Evolutionary conservation across 2,329 filamentous ascomycete genomes (phyloP).

Genomic region (Xylaria sp.): DNA sequence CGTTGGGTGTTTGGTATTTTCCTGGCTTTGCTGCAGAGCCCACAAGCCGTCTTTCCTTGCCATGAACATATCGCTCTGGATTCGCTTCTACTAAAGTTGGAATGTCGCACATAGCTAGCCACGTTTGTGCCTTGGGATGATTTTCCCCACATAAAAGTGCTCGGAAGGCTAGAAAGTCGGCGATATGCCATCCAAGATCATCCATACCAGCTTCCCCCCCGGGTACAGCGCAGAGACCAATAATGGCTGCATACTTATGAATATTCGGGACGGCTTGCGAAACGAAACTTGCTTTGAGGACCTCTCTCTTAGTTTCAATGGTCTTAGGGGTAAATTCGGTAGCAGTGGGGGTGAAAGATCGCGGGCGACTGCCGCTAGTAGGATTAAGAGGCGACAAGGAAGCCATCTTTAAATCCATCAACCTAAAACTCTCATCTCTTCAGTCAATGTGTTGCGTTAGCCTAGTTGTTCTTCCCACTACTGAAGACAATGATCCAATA

Average conservation of each 20-base stretch:
- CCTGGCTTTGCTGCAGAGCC: conserved; percentile 22
- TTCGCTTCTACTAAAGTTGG: conserved; percentile 34
- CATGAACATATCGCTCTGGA: conserved; percentile 44
- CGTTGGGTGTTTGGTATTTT: not conserved
- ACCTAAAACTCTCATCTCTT: not conserved
- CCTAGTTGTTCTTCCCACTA: not conserved
- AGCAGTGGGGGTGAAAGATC: conserved; percentile 25
- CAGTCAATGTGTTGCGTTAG: not conserved
- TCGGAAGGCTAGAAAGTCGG: conserved; percentile 49
- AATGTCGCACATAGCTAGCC: conserved; percentile 46
- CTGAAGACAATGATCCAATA: not conserved
- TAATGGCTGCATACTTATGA: conserved; percentile 34
- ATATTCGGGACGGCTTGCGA: conserved; percentile 43
- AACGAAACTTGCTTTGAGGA: conserved; percentile 40
- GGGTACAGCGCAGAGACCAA: conserved; percentile 48
- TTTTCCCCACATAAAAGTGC: conserved; percentile 42
- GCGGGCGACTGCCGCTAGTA: not conserved
- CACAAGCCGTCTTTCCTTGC: conserved; percentile 43
- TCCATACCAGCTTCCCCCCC: conserved; percentile 39
- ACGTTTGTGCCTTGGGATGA: conserved; percentile 40
- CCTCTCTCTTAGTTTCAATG: conserved; percentile 20
- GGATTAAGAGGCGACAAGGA: not conserved
- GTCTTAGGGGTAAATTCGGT: conserved; percentile 17
- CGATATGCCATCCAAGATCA: conserved; percentile 48
- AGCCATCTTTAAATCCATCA: conserved; percentile 9